These are phyloP conservation scores for Peronospora belbahrii DNA, from an alignment of 352 stramenopile species.

Conservation along the genomic window DNA sequence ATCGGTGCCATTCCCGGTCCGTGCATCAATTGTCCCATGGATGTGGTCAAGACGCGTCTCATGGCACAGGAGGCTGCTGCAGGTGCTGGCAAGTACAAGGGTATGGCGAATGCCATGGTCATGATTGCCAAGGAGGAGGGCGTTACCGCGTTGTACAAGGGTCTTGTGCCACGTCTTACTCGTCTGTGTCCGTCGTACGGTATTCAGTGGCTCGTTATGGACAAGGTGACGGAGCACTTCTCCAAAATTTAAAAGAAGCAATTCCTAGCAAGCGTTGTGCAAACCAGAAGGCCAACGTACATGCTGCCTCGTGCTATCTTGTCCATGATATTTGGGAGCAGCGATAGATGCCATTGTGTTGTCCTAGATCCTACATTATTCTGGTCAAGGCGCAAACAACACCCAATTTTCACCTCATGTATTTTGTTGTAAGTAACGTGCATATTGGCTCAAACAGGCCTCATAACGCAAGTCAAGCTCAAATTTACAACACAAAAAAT, in stretches of 20 bases:
- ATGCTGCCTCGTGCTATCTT: conserved; percentile 2
- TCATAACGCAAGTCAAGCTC: no score
- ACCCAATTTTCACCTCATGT: conserved; percentile 6
- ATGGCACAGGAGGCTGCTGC: conserved; percentile 87
- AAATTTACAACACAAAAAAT: background rate
- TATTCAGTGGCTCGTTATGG: conserved; percentile 85
- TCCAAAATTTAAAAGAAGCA: conserved; percentile 32
- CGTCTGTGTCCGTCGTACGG: conserved; percentile 82
- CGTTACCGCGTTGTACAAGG: conserved; percentile 93
- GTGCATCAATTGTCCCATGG: conserved; percentile 86
- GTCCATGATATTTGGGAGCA: conserved; percentile 4
- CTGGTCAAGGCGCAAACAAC: conserved; percentile 15
- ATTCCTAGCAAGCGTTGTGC: background rate
- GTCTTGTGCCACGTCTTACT: conserved; percentile 92
- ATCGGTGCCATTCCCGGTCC: conserved; percentile 78
- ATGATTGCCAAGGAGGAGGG: conserved; percentile 94
- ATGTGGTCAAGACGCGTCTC: conserved; percentile 96
- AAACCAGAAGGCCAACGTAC: conserved; percentile 1
- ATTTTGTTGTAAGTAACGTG: background rate
- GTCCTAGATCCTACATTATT: conserved; percentile 15
- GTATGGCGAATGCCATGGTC: conserved; percentile 85
- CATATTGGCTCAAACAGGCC: no score
- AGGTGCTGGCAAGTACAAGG: conserved; percentile 91
- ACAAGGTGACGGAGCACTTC: conserved; percentile 73
- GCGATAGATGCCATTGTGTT: conserved; percentile 19